Conservation (phyloP, 495 filamentous ascomycete species). For the Penicillium turbatum region DNA sequence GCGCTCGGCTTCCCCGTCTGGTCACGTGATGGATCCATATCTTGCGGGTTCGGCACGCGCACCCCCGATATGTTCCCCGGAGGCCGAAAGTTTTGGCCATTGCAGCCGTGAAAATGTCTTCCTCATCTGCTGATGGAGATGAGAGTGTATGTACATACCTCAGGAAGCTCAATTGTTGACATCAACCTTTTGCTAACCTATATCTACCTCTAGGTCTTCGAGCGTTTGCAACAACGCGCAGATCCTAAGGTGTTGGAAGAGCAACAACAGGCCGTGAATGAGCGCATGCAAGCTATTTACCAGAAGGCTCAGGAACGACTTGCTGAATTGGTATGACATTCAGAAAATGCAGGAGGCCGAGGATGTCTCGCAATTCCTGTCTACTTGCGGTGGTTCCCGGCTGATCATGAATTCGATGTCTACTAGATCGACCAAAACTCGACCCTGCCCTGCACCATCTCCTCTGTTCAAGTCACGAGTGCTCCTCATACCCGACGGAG, state of each 20-base stretch:
- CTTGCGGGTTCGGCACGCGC: conserved; percentile 19
- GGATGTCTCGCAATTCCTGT: background rate
- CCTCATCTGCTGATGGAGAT: conserved; percentile 40
- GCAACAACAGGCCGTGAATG: conserved; percentile 58
- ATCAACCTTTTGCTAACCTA: background rate
- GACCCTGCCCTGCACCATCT: conserved; percentile 75
- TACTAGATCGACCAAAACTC: conserved; percentile 71
- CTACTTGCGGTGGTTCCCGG: conserved; percentile 7
- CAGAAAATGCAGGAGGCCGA: background rate
- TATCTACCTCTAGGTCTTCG: conserved; percentile 53
- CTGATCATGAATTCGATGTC: conserved; percentile 13
- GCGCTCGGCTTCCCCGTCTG: background rate
- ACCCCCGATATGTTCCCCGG: conserved; percentile 6
- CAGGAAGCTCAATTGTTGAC: background rate
- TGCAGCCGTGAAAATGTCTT: conserved; percentile 43
- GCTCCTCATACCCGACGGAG: conserved; percentile 69
- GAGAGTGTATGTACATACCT: conserved; percentile 30
- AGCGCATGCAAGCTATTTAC: conserved; percentile 58
- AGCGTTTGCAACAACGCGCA: conserved; percentile 55
- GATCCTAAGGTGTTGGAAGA: conserved; percentile 59
- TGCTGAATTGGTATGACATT: conserved; percentile 45
- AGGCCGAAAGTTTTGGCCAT: conserved; percentile 28
- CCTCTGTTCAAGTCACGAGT: conserved; percentile 72
- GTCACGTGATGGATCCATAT: conserved; percentile 27
- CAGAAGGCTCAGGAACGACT: conserved; percentile 63